Base-by-base conservation (phyloP, 2,329 filamentous ascomycete species). In the Paecilomyces sp. region DNA sequence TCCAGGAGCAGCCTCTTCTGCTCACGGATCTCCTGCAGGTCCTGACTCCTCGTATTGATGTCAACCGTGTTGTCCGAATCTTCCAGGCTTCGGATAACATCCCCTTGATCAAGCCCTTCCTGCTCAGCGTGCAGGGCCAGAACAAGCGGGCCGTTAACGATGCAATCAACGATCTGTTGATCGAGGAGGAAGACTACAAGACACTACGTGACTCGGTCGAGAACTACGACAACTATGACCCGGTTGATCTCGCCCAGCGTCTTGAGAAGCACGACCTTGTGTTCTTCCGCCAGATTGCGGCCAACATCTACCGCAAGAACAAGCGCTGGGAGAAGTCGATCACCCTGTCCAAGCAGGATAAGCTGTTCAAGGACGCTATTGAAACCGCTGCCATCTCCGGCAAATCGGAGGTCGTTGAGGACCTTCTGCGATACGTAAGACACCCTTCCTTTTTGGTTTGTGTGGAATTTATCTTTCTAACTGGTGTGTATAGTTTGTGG, bases 321-420 rank as follows among this genome's bases (percentile, higher is more conserved):
- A 97, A 97, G 88, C 87, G 94, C 64, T 99, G 95, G 95, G 93
- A 97, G 81, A 97, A 97, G 81, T 97, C 92, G 3, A 99, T 99
- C 75, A 86, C 91, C 34, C 82, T 99, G 54, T 97, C 93, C 15
- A 99, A 99, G 84, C 93, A 99, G 76, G 94, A 99, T 81, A 97
- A 97, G 85, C 83, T 99, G 15, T 99, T 94, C 88, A 97, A 97
- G 83, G 94, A 99, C 79, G 94, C 95, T 28, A 97, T 99, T 64
- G 94, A 99, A 83, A 99, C 94, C 13, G 86, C 95, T 33, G 94
- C 94, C 30, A 90, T 97, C 59, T 97, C 93, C 57, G 83, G 84
- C 73, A 97, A 97, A 84, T 74, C 83, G 12, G 92, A 97, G 31
- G 89, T 97, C 67, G 93, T 99, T 50, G 94, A 97, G 78, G 94